A percentile compares a stretch with the other conserved stretches of the same genome.
phyloP scores from a whole-genome alignment of 345 rosid genomes.

The Gossypium herbaceum region DNA sequence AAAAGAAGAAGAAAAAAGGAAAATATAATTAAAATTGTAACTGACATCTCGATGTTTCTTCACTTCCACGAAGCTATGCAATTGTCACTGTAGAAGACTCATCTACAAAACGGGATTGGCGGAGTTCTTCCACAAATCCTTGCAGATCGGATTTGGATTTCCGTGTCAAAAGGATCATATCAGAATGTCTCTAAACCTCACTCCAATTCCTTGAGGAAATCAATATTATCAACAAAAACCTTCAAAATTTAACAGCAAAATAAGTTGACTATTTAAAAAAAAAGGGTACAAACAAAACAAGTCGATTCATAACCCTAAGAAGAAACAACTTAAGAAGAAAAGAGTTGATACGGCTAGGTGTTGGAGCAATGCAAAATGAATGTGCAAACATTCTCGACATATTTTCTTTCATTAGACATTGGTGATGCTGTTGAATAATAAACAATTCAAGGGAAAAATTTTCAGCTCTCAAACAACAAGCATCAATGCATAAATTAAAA shows the following conservation, averaged over 20 bases:
- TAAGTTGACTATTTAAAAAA: neutral
- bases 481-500: neutral
- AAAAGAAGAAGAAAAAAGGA: too few species aligned
- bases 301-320: neutral
- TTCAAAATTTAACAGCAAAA: slow-evolving; percentile 20
- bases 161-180: slow-evolving; percentile 1
- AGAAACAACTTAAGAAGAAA: neutral
- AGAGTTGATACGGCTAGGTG: neutral
- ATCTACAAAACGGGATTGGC: slow-evolving; percentile 33
- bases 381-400: neutral
- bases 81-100: slow-evolving; percentile 13
- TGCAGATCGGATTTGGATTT: slow-evolving; percentile 12
- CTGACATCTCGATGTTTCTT: slow-evolving; percentile 16
- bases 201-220: slow-evolving; percentile 85
- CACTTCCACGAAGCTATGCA: slow-evolving; percentile 10
- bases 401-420: neutral
- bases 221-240: slow-evolving; percentile 95
- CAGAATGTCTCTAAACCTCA: slow-evolving; percentile 36
- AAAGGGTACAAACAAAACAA: neutral
- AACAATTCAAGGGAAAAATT: neutral
- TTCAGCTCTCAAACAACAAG: neutral
- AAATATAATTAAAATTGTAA: neutral
- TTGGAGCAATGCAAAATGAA: neutral
- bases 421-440: neutral
- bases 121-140: slow-evolving; percentile 8